Conservation (phyloP, 2,329 filamentous ascomycete species). For the Sporothrix dimorphospora region DNA sequence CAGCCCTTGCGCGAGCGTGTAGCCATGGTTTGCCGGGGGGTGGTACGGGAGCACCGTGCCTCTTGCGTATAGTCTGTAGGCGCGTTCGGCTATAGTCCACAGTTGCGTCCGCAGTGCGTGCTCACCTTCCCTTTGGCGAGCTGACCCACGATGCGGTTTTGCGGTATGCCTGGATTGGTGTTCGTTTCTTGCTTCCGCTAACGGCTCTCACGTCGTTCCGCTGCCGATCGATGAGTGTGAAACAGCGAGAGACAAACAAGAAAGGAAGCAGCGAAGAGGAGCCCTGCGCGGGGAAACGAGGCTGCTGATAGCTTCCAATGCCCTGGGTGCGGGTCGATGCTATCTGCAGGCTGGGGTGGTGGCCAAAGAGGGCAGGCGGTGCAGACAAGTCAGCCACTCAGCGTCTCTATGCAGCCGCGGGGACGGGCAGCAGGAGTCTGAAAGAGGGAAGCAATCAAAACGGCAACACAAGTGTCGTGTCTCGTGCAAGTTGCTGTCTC, state of each 20-base stretch:
- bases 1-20: conserved; percentile 34
- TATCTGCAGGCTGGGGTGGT: conserved; percentile 1
- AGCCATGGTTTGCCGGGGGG: conserved; percentile 23
- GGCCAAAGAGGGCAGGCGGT: not conserved
- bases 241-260: not conserved
- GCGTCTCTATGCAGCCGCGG: too few relatives aligned
- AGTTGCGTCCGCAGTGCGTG: not conserved
- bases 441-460: not conserved
- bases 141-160: not conserved
- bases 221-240: conserved; percentile 14
- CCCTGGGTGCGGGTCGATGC: conserved; percentile 15
- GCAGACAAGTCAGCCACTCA: not conserved
- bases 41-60: not conserved
- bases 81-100: not conserved
- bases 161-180: not conserved
- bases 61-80: not conserved
- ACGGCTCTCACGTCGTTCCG: not conserved
- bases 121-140: not conserved
- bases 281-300: not conserved
- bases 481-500: not conserved
- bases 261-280: not conserved
- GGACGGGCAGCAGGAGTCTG: not conserved
- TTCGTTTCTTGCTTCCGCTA: not conserved
- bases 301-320: conserved; percentile 18
- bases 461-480: too few relatives aligned